Conservation (phyloP, 2,329 filamentous ascomycete species). For the Aurifilum marmelostoma region DNA sequence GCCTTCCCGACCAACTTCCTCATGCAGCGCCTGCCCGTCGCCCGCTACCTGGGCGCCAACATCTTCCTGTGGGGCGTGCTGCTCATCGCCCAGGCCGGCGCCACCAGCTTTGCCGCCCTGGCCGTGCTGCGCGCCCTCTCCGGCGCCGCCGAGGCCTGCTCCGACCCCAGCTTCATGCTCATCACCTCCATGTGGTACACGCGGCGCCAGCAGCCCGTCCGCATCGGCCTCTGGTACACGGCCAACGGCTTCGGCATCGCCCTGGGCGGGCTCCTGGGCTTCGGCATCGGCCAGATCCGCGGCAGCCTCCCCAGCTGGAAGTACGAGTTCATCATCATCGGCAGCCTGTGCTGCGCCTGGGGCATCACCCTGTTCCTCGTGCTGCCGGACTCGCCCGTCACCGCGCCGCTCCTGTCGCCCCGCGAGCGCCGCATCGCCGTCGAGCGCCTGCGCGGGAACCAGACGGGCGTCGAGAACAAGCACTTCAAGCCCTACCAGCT, state of each 20-base stretch:
- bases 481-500: conserved; percentile 37
- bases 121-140: conserved; percentile 61
- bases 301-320: conserved; percentile 35
- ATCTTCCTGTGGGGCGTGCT: conserved; percentile 61
- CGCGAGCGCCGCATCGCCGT: conserved; percentile 38
- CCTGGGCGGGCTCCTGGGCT: conserved; percentile 38
- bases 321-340: conserved; percentile 43
- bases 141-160: conserved; percentile 47
- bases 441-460: conserved; percentile 39
- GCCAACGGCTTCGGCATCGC: conserved; percentile 30
- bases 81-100: conserved; percentile 55
- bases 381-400: conserved; percentile 35
- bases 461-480: conserved; percentile 42
- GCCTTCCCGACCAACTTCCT: conserved; percentile 38
- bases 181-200: conserved; percentile 29
- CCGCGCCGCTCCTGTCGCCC: conserved; percentile 31
- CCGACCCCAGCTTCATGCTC: conserved; percentile 40
- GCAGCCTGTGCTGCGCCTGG: conserved; percentile 39
- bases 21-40: conserved; percentile 40
- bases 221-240: conserved; percentile 28
- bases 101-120: conserved; percentile 58
- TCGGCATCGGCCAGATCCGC: conserved; percentile 41
- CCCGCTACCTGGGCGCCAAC: conserved; percentile 44
- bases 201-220: conserved; percentile 24
- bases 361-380: conserved; percentile 31